Evolutionary conservation across 192 early-diverging fungal species (phyloP).

Genomic region (Podila horticola): DNA sequence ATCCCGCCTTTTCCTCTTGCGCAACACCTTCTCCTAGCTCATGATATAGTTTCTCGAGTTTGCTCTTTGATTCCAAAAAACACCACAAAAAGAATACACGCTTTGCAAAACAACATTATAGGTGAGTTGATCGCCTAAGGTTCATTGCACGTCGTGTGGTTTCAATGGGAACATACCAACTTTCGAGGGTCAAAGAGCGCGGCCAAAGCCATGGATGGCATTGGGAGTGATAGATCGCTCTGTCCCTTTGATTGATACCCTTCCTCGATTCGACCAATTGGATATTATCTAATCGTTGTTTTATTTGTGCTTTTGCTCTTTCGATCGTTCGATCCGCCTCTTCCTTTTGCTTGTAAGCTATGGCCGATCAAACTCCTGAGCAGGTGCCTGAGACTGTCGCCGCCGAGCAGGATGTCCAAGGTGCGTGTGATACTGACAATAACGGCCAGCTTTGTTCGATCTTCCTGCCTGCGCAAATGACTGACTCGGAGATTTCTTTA

Average conservation of each 20-base stretch:
- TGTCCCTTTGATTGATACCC: too few relatives aligned
- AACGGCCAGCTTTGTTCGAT: neutral
- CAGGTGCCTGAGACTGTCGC: constrained; percentile 36
- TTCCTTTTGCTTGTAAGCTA: constrained; percentile 6
- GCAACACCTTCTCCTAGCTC: neutral
- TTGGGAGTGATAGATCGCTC: too few relatives aligned
- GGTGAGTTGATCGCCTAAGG: neutral
- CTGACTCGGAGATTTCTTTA: neutral
- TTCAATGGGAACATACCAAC: neutral
- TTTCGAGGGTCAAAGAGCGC: neutral
- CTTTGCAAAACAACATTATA: neutral
- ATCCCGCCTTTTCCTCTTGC: neutral
- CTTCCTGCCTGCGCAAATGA: neutral
- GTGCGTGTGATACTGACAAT: constrained; percentile 2
- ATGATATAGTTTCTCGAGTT: neutral
- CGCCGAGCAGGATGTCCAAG: constrained; percentile 44
- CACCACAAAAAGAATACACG: neutral
- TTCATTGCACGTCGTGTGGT: neutral
- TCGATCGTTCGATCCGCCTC: neutral
- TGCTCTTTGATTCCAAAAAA: neutral
- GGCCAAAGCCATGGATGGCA: too few relatives aligned
- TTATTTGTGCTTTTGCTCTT: too few relatives aligned
- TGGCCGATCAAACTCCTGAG: constrained; percentile 38
- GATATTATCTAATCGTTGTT: too few relatives aligned
- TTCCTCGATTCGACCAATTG: too few relatives aligned